Evolutionary conservation across 805 yeast species (phyloP), one percentile per base, ranked within the genome.

Genomic region (Hanseniaspora lachancei): DNA sequence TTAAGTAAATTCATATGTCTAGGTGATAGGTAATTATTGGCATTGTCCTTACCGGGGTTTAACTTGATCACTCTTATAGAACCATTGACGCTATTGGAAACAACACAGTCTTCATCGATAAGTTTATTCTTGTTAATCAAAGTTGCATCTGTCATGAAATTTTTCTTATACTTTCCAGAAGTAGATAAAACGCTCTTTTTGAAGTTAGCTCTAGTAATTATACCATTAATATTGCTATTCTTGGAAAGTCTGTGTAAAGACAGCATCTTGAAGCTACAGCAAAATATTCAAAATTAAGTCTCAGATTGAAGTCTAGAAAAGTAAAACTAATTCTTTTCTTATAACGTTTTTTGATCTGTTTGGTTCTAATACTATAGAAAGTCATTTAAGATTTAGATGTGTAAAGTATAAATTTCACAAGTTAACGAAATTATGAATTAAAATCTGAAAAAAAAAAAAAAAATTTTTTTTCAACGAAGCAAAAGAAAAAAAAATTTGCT

Each of bases 101-200:
- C 21, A 23, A 50, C 47, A 9, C 20, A 18, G 2, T 18, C 21
- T 50, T 50, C 54, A 9, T 50, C 20, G 3, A 6, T 16, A 32
- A 50, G 42, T 50, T 46, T 50, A 21, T 23, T 42, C 35, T 41
- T 41, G 47, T 50, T 50, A 21, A 50, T 50, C 34, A 50, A 34
- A 41, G 47, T 20, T 4, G 47, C 47, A 41, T 50, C 54, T 23
- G 54, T 50, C 44, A 50, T 29, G 21, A 44, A 44, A n/a, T 13
- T 44, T 10, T 44, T 18, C 15, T 44, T 29, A 12, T 10, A 24
- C 6, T 7, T 5, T 8, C n/a, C 16, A n/a, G 15, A 24, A 24
- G 48, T 27, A 15, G 48, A 24, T 29, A 27, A 10, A 13, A 18
- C 32, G 12, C 20, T 27, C 32, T 32, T 44, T n/a, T 27, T 29